Evolutionary conservation across 495 filamentous ascomycete species (phyloP), one percentile per base, ranked within the genome.

Genomic region (Lasiosphaeris hirsuta): DNA sequence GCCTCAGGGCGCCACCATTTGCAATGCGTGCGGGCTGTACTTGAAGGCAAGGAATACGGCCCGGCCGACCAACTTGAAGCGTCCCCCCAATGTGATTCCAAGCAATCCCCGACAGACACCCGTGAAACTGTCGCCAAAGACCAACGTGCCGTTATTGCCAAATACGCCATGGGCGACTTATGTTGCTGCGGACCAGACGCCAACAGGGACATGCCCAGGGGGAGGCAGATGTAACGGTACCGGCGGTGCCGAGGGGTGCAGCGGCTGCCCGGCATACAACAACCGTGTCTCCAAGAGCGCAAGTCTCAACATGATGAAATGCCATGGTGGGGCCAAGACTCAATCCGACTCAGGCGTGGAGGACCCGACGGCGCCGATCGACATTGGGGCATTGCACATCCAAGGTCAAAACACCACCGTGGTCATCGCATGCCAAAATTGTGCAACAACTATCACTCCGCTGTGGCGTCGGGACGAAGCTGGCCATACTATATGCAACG

Each of bases 401-500:
- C 69, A 74, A 40, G 65, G 63, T 45, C 74, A 75, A 57, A 86
- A 82, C 55, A 85, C 84, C 2, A 90, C 88, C 34, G 84, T 95
- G 23, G 81, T 97, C 23, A 87, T 96, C 51, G 91, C 94, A 15
- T 99, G 94, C 63, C 93, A 97, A 65, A 99, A 99, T 66, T 99
- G 94, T 72, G 90, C 87, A 14, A 99, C 95, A 39, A 97, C 93
- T 1, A 90, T 97, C 58, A 99, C 94, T 30, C 94, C 94, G 10
- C 77, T 99, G 30, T 99, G 94, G 94, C 81, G 94, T 64, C 85
- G 94, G 61, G 94, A 97, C 69, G 94, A 96, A 71, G 84, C 85
- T 62, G 95, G 95, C 11, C 91, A 97, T 77, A 96, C 92, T 4
- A 97, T 98, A 58, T 98, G 94, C 76, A 98, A 98, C 76, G 94